phyloP scores from a whole-genome alignment of 1,284 basidiomycete species.

The Microbotryomycetes sp. region DNA sequence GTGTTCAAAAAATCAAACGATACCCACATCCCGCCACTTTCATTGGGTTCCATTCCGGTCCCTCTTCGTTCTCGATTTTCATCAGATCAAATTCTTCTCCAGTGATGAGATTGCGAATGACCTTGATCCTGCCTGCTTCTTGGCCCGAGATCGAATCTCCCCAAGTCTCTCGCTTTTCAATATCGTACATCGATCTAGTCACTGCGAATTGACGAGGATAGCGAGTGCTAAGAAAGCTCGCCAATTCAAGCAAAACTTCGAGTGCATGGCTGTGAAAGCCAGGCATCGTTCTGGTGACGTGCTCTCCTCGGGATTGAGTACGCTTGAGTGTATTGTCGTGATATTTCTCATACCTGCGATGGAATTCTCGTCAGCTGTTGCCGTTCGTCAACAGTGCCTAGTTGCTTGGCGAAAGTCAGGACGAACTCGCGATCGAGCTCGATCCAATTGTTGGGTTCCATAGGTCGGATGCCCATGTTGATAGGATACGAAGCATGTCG shows the following conservation, averaged over 20 bases:
- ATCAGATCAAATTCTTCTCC: conserved; percentile 51
- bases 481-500: conserved; percentile 6
- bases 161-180: conserved; percentile 49
- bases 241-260: conserved; percentile 22
- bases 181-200: conserved; percentile 43
- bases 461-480: conserved; percentile 17
- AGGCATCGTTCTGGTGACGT: conserved; percentile 2
- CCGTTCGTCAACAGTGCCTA: not conserved
- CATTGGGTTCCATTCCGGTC: conserved; percentile 49
- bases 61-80: conserved; percentile 44
- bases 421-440: conserved; percentile 22
- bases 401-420: not conserved
- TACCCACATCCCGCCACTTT: conserved; percentile 54
- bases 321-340: conserved; percentile 5
- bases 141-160: conserved; percentile 19
- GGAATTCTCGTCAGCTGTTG: not conserved
- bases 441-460: conserved; percentile 18
- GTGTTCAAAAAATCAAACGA: conserved; percentile 37
- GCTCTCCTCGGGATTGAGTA: conserved; percentile 1
- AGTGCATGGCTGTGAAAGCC: conserved; percentile 21
- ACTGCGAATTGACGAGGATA: conserved; percentile 18
- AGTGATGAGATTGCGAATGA: conserved; percentile 53
- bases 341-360: conserved; percentile 9
- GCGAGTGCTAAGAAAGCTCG: conserved; percentile 17
- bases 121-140: conserved; percentile 9